Evolutionary conservation across 352 stramenopile species (phyloP), one percentile per base, ranked within the genome.

Genomic region (Phytophthora citricola): DNA sequence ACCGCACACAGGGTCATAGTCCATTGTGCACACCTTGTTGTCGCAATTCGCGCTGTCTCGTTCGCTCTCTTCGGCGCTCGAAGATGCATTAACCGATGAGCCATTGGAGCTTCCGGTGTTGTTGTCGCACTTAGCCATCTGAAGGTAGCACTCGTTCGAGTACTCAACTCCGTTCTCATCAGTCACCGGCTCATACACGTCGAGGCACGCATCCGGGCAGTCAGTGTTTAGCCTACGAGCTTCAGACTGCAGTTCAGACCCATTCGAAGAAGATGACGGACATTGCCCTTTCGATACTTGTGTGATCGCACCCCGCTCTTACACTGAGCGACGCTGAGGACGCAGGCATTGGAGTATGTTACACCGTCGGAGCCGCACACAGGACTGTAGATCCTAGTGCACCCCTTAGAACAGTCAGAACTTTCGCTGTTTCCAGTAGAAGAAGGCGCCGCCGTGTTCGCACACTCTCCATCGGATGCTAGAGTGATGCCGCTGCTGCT

Each of bases 341-440:
- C 54, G 43, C 76, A 84, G 48, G 57, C 56, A 56, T 75, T 84
- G 7, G 60, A 36, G 57, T 84, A 84, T 11, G 61, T 79, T 9
- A 69, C 54, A 14, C 66, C 73, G 40, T 84, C 61, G 9, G 73
- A 76, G 14, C 76, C 67, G 24, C 81, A 90, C 29, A 87, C 78
- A 0, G 81, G 75, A 11, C 66, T 41, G 63, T 80, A 90, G 12
- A 69, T 52, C 14, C 46, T 58, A 0, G 58, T 51, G n/a, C 79
- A 88, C 36, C 73, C 55, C 1, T 70, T 48, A 3, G 55, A 10
- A 24, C 62, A 70, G 4, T 6, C 29, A 0, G 10, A n/a, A 12
- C 43, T 52, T 4, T 29, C 43, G 31, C 45, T 58, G 32, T 27
- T 32, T 36, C 40, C 45, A 11, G 49, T 53, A 7, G 32, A 60